A percentile compares a stretch with the other conserved stretches of the same genome.
phyloP scores from a whole-genome alignment of 352 stramenopile genomes.

The Phytophthora pseudosyringae region DNA sequence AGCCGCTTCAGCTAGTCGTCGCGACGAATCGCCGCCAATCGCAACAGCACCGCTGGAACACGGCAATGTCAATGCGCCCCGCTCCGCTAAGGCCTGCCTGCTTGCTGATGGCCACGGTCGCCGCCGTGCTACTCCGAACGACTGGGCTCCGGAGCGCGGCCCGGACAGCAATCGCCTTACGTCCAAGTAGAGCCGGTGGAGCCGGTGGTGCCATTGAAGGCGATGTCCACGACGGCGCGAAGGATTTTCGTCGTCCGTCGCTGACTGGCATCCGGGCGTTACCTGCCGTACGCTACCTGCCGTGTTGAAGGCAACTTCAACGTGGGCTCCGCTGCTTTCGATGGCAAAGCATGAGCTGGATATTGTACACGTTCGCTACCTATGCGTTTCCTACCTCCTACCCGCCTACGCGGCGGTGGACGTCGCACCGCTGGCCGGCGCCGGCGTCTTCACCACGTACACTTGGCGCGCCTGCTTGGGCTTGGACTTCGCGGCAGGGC shows the following conservation, averaged over 20 bases:
- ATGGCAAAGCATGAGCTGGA: slow-evolving; percentile 2
- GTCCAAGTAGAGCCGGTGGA: slow-evolving; percentile 13
- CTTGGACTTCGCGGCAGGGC: slow-evolving; percentile 5
- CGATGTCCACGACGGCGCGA: slow-evolving; percentile 16
- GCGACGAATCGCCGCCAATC: slow-evolving; percentile 15
- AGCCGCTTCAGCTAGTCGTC: slow-evolving; percentile 21
- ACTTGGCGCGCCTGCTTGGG: slow-evolving; percentile 35
- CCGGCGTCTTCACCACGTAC: slow-evolving; percentile 47
- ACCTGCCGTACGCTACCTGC: neutral
- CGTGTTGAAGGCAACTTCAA: slow-evolving; percentile 37
- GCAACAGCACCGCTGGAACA: slow-evolving; percentile 18
- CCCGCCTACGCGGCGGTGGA: slow-evolving; percentile 28
- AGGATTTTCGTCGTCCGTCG: slow-evolving; percentile 15
- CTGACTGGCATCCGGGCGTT: slow-evolving; percentile 7
- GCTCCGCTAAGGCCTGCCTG: neutral
- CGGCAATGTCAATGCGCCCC: neutral
- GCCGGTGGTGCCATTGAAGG: slow-evolving; percentile 7
- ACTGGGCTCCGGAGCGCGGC: neutral
- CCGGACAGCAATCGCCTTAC: neutral
- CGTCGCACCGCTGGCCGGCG: slow-evolving; percentile 16
- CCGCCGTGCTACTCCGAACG: slow-evolving; percentile 8
- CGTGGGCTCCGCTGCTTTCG: neutral
- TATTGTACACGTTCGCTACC: slow-evolving; percentile 22
- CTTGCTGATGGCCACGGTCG: neutral
- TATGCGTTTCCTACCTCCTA: slow-evolving; percentile 5